Conservation (phyloP, 2,329 filamentous ascomycete genomes). For the Monilinia laxa region DNA sequence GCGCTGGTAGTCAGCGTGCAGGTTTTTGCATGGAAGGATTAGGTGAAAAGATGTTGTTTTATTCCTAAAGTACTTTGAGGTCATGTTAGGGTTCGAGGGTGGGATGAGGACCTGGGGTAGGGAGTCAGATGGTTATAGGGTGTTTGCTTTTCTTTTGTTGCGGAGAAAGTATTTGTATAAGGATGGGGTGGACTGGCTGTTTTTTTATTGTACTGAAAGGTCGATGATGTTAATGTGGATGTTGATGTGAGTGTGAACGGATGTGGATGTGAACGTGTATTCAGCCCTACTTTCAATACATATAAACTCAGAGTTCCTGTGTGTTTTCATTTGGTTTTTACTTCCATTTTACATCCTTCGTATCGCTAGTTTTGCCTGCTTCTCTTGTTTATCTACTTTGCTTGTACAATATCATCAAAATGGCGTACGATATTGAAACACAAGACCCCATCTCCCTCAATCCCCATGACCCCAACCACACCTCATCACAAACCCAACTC, state of each 20-base stretch:
- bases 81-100: background rate
- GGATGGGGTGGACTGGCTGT: background rate
- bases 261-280: background rate
- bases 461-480: background rate
- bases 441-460: background rate
- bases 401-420: background rate
- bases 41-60: background rate
- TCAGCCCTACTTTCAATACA: background rate
- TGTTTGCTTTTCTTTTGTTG: background rate
- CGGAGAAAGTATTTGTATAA: background rate
- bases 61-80: background rate
- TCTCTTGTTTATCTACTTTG: background rate
- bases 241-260: background rate
- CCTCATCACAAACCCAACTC: background rate
- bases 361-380: background rate
- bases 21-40: background rate
- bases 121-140: background rate
- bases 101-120: too few species aligned
- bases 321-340: background rate
- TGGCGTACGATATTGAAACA: background rate
- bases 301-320: background rate
- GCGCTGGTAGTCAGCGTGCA: background rate
- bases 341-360: background rate
- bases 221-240: background rate
- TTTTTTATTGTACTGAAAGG: background rate